Evolutionary conservation across 805 yeast genomes (phyloP).

Genomic region (Saturnispora zaruensis): DNA sequence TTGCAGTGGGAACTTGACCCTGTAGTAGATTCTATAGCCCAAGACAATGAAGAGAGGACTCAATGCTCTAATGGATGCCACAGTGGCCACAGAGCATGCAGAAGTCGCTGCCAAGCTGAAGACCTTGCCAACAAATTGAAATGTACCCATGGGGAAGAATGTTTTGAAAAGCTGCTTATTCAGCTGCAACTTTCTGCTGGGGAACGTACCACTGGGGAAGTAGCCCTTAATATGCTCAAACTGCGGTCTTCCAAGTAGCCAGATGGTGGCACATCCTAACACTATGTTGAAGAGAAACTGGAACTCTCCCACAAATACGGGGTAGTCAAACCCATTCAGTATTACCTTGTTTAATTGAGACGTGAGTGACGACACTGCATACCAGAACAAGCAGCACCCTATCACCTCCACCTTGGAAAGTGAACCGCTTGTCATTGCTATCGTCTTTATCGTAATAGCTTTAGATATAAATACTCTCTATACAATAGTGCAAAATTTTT

Average conservation of each 20-base stretch:
- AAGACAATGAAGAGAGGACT: constrained; percentile 54
- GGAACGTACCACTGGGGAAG: constrained; percentile 52
- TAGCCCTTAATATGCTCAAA: constrained; percentile 4
- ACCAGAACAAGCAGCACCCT: constrained; percentile 38
- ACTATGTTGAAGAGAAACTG: constrained; percentile 48
- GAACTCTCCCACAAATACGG: constrained; percentile 55
- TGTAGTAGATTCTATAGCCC: constrained; percentile 45
- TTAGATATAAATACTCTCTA: background rate
- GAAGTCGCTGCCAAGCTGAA: constrained; percentile 59
- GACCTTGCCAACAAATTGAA: constrained; percentile 57
- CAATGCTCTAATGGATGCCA: constrained; percentile 60
- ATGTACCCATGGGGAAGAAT: constrained; percentile 54
- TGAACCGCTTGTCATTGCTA: background rate
- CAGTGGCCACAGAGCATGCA: constrained; percentile 57
- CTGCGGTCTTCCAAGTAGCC: constrained; percentile 8
- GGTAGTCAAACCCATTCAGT: constrained; percentile 46
- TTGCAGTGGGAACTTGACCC: constrained; percentile 39
- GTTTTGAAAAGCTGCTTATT: constrained; percentile 36
- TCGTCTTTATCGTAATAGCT: background rate
- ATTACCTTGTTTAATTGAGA: constrained; percentile 56
- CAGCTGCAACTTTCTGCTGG: constrained; percentile 27
- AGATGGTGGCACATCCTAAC: constrained; percentile 17
- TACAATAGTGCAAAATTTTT: background rate
- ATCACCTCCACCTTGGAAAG: constrained; percentile 2
- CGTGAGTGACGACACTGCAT: constrained; percentile 50